These are phyloP conservation scores for Grigorovia yakushimaensis DNA, from an alignment of 805 yeast genomes.

Conservation along the genomic window DNA sequence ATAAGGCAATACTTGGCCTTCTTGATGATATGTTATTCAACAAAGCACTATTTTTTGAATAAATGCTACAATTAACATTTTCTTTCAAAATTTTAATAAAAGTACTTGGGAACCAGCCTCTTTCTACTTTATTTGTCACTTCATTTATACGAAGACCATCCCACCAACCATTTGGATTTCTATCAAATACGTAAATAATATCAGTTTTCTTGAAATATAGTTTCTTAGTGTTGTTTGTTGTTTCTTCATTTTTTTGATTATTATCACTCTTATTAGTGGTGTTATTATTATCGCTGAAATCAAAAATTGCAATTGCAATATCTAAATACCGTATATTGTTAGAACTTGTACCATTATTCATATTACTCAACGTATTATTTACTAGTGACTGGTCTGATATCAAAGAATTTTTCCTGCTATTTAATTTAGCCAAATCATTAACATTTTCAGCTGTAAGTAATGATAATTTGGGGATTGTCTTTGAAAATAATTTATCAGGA, in stretches of 20 bases:
- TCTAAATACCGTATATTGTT: slow-evolving; percentile 6
- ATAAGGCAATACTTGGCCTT: not conserved
- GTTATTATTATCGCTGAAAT: slow-evolving; percentile 2
- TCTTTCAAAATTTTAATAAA: slow-evolving; percentile 27
- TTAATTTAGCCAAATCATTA: not conserved
- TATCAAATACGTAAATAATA: slow-evolving; percentile 56
- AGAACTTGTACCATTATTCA: not conserved
- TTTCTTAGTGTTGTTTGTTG: slow-evolving; percentile 6
- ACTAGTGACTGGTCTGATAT: not conserved
- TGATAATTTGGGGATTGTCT: not conserved
- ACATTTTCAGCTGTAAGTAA: not conserved
- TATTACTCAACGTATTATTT: not conserved
- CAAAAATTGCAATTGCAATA: slow-evolving; percentile 10
- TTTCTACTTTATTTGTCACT: slow-evolving; percentile 22
- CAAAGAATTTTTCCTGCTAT: not conserved
- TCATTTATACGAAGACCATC: slow-evolving; percentile 48
- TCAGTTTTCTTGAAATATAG: slow-evolving; percentile 43
- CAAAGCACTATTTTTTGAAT: slow-evolving; percentile 11
- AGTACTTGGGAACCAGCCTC: slow-evolving; percentile 84
- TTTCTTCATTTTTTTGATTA: slow-evolving; percentile 1
- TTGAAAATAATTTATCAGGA: not conserved
- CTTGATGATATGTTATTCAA: not conserved
- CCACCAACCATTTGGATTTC: slow-evolving; percentile 73
- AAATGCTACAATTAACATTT: slow-evolving; percentile 2
- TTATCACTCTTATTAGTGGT: not conserved